A percentile compares a stretch with the other conserved stretches of the same genome.
phyloP scores from a whole-genome alignment of 2,329 filamentous ascomycete genomes.

The Zelopaecilomyces penicillatus region DNA sequence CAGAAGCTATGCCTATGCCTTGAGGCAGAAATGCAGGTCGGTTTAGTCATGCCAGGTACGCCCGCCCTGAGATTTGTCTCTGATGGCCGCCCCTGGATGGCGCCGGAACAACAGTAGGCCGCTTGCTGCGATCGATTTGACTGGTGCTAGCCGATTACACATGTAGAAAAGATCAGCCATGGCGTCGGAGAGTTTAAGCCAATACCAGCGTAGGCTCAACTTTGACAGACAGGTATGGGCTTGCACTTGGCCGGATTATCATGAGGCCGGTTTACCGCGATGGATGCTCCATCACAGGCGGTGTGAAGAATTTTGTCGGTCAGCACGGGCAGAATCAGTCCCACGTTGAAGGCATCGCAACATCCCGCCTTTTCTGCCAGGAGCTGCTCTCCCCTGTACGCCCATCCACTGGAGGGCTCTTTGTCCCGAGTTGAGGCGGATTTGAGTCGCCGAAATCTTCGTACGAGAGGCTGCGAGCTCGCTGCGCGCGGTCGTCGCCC shows the following conservation, averaged over 20 bases:
- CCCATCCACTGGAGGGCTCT: conserved; percentile 1
- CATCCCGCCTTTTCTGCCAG: conserved; percentile 7
- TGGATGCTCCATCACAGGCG: conserved; percentile 15
- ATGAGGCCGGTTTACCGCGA: background rate
- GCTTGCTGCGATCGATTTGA: too few species aligned
- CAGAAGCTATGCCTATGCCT: too few species aligned
- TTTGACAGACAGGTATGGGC: too few species aligned
- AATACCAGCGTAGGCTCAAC: background rate
- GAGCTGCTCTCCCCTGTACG: background rate
- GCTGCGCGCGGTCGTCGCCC: conserved; percentile 17
- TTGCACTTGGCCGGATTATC: background rate
- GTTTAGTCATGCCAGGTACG: too few species aligned
- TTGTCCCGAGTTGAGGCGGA: conserved; percentile 2
- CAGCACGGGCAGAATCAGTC: conserved; percentile 25
- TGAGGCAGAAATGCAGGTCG: too few species aligned
- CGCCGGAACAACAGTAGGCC: too few species aligned
- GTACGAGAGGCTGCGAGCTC: conserved; percentile 15
- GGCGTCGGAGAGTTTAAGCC: background rate
- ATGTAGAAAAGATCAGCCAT: background rate
- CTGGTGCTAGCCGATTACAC: too few species aligned
- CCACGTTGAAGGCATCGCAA: conserved; percentile 11
- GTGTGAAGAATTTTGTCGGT: conserved; percentile 28
- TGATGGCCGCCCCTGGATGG: too few species aligned
- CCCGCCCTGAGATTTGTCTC: too few species aligned
- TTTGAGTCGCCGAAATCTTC: conserved; percentile 5